phyloP scores from a whole-genome alignment of 148 eudicot genomes.

The Diospyros kaki region DNA sequence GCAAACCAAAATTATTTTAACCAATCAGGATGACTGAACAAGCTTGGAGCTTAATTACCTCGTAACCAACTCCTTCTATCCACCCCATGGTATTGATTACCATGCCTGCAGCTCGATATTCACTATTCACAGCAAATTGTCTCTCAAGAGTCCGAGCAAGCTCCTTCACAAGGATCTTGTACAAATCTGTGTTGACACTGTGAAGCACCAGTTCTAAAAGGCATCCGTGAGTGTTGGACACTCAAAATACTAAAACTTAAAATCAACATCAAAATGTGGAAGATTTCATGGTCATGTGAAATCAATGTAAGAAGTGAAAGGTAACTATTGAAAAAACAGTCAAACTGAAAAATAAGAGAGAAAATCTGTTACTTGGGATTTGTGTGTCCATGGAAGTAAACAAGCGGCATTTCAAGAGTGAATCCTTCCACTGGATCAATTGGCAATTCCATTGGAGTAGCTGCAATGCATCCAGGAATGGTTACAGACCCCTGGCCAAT shows the following conservation, averaged over 20 bases:
- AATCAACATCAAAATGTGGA: not conserved
- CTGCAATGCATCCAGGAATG: slow-evolving; percentile 86
- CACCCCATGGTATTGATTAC: slow-evolving; percentile 99
- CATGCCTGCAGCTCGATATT: slow-evolving; percentile 95
- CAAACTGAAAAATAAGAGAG: not conserved
- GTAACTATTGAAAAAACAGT: not conserved
- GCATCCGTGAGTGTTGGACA: slow-evolving; percentile 1
- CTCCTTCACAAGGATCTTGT: slow-evolving; percentile 77
- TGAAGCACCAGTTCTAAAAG: slow-evolving; percentile 18
- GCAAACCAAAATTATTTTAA: not conserved
- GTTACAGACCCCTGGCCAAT: slow-evolving; percentile 95
- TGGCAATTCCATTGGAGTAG: slow-evolving; percentile 96
- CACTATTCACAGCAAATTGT: slow-evolving; percentile 77
- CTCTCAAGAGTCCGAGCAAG: slow-evolving; percentile 76
- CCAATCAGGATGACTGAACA: not conserved
- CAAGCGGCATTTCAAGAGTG: slow-evolving; percentile 95
- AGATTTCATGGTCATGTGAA: not conserved
- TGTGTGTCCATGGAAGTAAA: slow-evolving; percentile 77
- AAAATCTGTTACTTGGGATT: slow-evolving; percentile 55
- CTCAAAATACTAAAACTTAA: slow-evolving; percentile 3
- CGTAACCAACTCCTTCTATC: slow-evolving; percentile 91
- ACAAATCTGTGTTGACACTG: slow-evolving; percentile 77
- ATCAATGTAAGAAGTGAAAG: not conserved
- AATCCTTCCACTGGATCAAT: slow-evolving; percentile 98
- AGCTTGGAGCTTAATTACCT: slow-evolving; percentile 32